Percentiles rank a stretch among this genome's conserved stretches.
Conservation (phyloP, 768 basidiomycete genomes). For the Kwoniella dejecticola region DNA sequence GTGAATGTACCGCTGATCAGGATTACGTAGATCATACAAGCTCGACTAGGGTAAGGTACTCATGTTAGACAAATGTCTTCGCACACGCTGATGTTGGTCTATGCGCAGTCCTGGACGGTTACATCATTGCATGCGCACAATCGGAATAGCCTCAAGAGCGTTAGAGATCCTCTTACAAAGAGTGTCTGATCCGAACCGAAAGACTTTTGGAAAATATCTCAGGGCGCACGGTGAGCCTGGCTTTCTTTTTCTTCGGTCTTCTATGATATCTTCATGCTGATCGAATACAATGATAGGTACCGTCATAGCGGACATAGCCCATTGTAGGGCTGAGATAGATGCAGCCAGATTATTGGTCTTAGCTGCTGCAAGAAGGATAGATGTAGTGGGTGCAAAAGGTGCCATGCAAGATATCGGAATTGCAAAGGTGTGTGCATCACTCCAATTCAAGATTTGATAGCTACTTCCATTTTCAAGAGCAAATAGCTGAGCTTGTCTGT, state of each 20-base stretch:
- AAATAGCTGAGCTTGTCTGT: not conserved
- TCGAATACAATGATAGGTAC: conserved; percentile 64
- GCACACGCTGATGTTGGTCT: conserved; percentile 58
- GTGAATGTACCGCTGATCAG: not conserved
- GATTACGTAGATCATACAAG: conserved; percentile 37
- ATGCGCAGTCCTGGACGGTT: conserved; percentile 94
- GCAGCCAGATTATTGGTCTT: conserved; percentile 81
- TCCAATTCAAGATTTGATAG: not conserved
- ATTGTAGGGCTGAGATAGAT: conserved; percentile 91
- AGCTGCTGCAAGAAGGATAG: conserved; percentile 90
- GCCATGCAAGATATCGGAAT: conserved; percentile 97
- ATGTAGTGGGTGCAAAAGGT: conserved; percentile 85
- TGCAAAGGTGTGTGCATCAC: conserved; percentile 69
- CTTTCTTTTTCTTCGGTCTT: no score
- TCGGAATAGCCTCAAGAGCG: conserved; percentile 81
- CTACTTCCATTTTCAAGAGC: not conserved
- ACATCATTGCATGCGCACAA: conserved; percentile 96
- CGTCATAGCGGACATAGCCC: conserved; percentile 85
- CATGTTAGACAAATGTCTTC: not conserved
- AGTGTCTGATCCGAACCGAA: conserved; percentile 85
- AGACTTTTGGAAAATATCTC: conserved; percentile 91
- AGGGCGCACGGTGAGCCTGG: conserved; percentile 84
- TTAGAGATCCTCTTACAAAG: conserved; percentile 85
- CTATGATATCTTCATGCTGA: no score
- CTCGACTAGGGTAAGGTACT: conserved; percentile 36